Evolutionary conservation across 2,329 filamentous ascomycete species (phyloP).

Genomic region (Capronia epimyces): DNA sequence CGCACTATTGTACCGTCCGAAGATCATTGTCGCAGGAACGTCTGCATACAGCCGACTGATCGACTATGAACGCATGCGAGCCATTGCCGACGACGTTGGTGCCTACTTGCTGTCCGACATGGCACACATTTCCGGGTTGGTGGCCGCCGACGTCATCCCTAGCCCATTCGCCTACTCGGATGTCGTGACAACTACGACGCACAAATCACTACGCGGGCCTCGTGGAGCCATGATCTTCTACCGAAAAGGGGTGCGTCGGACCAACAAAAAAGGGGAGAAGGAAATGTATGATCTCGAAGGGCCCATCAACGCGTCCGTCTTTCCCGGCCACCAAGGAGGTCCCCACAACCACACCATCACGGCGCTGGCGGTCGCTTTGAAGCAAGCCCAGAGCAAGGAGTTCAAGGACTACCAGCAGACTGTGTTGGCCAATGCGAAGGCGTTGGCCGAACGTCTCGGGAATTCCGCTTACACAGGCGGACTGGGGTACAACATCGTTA

Average conservation of each 20-base stretch:
- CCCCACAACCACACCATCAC: constrained; percentile 99
- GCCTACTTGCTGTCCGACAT: constrained; percentile 94
- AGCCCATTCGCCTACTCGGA: constrained; percentile 86
- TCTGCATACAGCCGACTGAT: constrained; percentile 95
- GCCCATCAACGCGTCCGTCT: constrained; percentile 93
- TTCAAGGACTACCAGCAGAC: constrained; percentile 90
- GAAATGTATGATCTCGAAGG: constrained; percentile 83
- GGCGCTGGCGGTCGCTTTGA: constrained; percentile 85
- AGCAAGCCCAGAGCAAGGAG: constrained; percentile 82
- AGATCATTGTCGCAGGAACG: constrained; percentile 89
- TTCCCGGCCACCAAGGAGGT: constrained; percentile 95
- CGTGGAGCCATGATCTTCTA: constrained; percentile 98
- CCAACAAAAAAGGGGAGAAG: constrained; percentile 82
- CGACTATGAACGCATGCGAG: constrained; percentile 87
- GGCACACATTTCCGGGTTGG: constrained; percentile 91
- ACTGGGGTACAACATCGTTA: constrained; percentile 81
- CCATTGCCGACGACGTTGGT: constrained; percentile 83
- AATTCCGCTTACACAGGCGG: constrained; percentile 65
- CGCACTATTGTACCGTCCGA: constrained; percentile 84
- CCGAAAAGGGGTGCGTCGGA: constrained; percentile 80
- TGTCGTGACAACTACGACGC: constrained; percentile 94
- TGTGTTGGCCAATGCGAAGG: constrained; percentile 85
- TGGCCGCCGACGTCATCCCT: constrained; percentile 85
- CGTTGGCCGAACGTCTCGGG: constrained; percentile 62
- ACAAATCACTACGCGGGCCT: constrained; percentile 93